Evolutionary conservation across 108 stramenopile genomes (phyloP).

Genomic region (Heterococcus sp.): DNA sequence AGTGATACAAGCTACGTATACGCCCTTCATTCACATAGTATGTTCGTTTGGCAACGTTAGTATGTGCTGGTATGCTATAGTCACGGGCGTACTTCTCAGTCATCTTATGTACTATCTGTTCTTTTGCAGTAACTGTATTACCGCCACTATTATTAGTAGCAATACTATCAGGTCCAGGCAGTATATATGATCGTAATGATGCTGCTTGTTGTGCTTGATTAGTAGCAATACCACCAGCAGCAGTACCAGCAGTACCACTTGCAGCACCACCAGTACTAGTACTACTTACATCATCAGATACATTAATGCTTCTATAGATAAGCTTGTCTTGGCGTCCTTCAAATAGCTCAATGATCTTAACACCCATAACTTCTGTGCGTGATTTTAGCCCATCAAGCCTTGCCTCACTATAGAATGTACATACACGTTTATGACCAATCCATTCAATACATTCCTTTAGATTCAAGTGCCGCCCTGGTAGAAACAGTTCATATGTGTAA

Average conservation of each 20-base stretch:
- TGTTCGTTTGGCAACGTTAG: constrained; percentile 57
- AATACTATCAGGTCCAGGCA: neutral
- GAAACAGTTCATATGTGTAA: constrained; percentile 55
- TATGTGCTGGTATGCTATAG: constrained; percentile 25
- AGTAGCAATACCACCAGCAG: neutral
- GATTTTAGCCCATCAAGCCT: constrained; percentile 60
- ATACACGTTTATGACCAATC: constrained; percentile 44
- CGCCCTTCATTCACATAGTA: constrained; percentile 53
- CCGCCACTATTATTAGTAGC: neutral
- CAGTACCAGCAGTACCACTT: neutral
- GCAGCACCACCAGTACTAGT: neutral
- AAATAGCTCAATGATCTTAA: constrained; percentile 14
- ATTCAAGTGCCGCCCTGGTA: constrained; percentile 47
- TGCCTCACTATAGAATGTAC: constrained; percentile 56
- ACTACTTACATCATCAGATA: no score
- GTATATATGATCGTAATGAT: neutral
- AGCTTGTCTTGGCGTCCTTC: constrained; percentile 45
- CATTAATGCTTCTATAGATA: constrained; percentile 43
- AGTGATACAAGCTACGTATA: constrained; percentile 55
- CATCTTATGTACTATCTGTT: constrained; percentile 57
- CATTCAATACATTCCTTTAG: constrained; percentile 40
- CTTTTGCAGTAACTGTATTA: neutral
- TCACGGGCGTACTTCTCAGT: constrained; percentile 58
- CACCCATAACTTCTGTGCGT: constrained; percentile 53
- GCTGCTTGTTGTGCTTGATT: neutral